Evolutionary conservation across 352 stramenopile species (phyloP).

Genomic region (Pythium rishiriense): DNA sequence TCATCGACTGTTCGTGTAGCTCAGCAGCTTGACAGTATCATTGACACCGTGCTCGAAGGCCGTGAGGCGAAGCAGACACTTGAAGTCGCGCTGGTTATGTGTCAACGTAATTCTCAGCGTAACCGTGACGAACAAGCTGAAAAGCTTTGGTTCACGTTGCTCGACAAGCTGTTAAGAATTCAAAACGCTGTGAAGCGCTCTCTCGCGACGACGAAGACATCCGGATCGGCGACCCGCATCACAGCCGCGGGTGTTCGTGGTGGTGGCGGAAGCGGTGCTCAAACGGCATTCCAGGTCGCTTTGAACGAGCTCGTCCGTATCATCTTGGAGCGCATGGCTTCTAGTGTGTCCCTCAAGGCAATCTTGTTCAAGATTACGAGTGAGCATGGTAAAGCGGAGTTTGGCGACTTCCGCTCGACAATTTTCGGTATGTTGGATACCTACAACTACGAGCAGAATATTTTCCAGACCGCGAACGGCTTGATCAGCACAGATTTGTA

Average conservation of each 20-base stretch:
- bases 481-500: constrained; percentile 85
- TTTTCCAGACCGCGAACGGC: constrained; percentile 85
- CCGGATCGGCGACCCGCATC: constrained; percentile 43
- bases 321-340: constrained; percentile 94
- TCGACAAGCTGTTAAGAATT: constrained; percentile 92
- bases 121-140: constrained; percentile 89
- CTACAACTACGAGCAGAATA: constrained; percentile 91
- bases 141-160: constrained; percentile 94
- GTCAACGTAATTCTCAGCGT: constrained; percentile 90
- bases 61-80: constrained; percentile 89
- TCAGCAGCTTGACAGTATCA: constrained; percentile 78
- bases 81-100: constrained; percentile 91
- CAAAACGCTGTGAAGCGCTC: constrained; percentile 90
- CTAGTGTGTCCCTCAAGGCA: constrained; percentile 91
- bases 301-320: constrained; percentile 92
- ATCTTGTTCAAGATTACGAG: constrained; percentile 96
- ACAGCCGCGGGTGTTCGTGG: constrained; percentile 51
- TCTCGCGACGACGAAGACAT: constrained; percentile 72
- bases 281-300: constrained; percentile 87
- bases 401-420: constrained; percentile 94
- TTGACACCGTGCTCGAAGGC: constrained; percentile 76
- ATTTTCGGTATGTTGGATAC: constrained; percentile 94
- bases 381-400: constrained; percentile 91
- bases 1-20: constrained; percentile 25
- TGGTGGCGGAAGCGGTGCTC: constrained; percentile 53